These are phyloP conservation scores for Cryphonectria parasitica DNA, from an alignment of 2,329 filamentous ascomycete genomes.

Conservation along the genomic window DNA sequence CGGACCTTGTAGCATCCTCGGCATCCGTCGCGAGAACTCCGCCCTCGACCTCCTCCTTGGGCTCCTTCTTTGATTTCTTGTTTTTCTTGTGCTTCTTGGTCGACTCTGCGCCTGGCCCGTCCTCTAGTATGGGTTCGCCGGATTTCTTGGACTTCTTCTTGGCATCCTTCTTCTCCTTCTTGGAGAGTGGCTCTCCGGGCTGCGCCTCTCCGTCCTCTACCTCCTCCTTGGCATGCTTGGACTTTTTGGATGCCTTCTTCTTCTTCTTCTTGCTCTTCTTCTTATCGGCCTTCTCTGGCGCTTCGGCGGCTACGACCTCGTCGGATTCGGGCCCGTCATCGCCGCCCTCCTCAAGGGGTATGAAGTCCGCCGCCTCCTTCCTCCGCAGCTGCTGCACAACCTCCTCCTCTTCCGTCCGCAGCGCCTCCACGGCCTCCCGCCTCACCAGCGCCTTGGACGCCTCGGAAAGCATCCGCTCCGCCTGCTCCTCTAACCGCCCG, in stretches of 20 bases:
- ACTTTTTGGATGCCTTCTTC: conserved; percentile 33
- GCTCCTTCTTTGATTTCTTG: conserved; percentile 35
- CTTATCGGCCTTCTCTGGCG: conserved; percentile 27
- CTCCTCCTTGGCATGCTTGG: conserved; percentile 34
- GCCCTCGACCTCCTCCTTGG: conserved; percentile 29
- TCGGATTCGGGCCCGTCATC: neutral
- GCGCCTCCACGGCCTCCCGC: conserved; percentile 5
- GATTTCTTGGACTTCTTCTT: conserved; percentile 9
- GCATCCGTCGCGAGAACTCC: conserved; percentile 26
- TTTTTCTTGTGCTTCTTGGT: conserved; percentile 31
- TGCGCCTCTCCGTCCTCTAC: neutral
- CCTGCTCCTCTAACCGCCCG: conserved; percentile 2
- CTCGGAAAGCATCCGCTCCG: conserved; percentile 14
- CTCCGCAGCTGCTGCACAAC: conserved; percentile 1
- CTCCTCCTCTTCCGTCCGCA: conserved; percentile 7
- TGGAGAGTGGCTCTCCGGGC: neutral
- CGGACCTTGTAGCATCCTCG: conserved; percentile 29
- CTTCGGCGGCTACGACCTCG: conserved; percentile 24
- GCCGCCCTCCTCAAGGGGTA: neutral
- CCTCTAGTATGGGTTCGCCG: conserved; percentile 42
- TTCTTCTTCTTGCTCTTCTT: conserved; percentile 34
- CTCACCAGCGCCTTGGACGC: conserved; percentile 9
- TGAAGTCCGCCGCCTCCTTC: conserved; percentile 1
- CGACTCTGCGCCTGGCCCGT: conserved; percentile 33
- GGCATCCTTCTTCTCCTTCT: conserved; percentile 1